Percentiles rank a stretch among this genome's conserved stretches.
These are phyloP conservation scores for Deuterostichococcus epilithicus DNA, from an alignment of 139 green algal species.

Conservation along the genomic window DNA sequence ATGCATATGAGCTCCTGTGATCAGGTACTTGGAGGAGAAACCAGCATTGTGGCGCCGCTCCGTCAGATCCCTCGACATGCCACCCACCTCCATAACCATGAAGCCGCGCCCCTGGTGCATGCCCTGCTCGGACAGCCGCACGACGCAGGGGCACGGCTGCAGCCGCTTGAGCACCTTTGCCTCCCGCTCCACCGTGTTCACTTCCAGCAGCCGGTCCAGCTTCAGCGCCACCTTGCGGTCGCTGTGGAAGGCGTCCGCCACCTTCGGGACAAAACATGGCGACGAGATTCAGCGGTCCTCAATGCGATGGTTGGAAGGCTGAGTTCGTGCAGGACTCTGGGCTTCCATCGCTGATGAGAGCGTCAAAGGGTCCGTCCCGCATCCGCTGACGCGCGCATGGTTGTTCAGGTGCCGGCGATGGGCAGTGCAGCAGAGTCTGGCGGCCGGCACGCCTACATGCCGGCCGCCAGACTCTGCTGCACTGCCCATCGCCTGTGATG, in stretches of 20 bases:
- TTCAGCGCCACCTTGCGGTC: conserved; percentile 57
- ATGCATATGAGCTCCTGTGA: too few relatives aligned
- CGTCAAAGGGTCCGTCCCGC: too few relatives aligned
- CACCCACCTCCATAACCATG: conserved; percentile 72
- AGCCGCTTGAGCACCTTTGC: conserved; percentile 47
- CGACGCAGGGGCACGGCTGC: conserved; percentile 23
- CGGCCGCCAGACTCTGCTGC: too few relatives aligned
- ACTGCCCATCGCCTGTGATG: too few relatives aligned
- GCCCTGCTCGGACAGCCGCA: conserved; percentile 25
- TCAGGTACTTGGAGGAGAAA: too few relatives aligned
- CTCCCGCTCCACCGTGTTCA: conserved; percentile 51
- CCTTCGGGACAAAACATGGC: neutral
- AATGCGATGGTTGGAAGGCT: neutral
- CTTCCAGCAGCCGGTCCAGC: conserved; percentile 48
- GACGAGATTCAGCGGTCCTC: neutral
- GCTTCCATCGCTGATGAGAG: neutral
- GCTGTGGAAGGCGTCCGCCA: neutral
- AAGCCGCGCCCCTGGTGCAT: conserved; percentile 55
- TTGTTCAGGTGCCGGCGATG: too few relatives aligned
- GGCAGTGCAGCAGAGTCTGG: too few relatives aligned
- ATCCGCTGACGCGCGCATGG: too few relatives aligned
- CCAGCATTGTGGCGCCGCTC: too few relatives aligned
- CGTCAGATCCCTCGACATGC: too few relatives aligned
- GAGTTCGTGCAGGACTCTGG: too few relatives aligned
- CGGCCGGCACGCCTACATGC: too few relatives aligned